These are phyloP conservation scores for Blumeria hordei DNA, from an alignment of 2,329 filamentous ascomycete genomes.

Conservation along the genomic window DNA sequence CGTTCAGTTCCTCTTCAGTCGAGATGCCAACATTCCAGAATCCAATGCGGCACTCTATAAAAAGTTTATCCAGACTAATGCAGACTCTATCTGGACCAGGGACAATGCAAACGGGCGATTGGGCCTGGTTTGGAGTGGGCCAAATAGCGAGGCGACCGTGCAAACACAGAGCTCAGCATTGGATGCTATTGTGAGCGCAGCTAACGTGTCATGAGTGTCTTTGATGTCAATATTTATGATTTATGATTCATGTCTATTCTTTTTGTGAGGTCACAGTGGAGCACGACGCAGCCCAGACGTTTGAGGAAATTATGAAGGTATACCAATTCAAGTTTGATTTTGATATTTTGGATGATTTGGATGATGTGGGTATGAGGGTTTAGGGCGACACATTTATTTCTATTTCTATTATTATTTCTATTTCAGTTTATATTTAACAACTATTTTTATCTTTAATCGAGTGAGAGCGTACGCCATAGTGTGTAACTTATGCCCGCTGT, in stretches of 20 bases:
- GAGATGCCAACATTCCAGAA: conserved; percentile 11
- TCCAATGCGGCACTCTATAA: conserved; percentile 25
- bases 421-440: no score
- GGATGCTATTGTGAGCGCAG: no score
- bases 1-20: conserved; percentile 28
- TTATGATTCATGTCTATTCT: conserved; percentile 4
- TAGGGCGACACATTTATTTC: background rate
- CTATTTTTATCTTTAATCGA: no score
- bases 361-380: background rate
- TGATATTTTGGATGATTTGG: background rate
- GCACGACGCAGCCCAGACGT: background rate
- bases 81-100: conserved; percentile 38
- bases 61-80: conserved; percentile 33
- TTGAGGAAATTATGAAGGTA: no score
- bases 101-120: conserved; percentile 28
- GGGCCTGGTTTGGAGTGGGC: conserved; percentile 41
- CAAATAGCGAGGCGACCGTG: conserved; percentile 27
- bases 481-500: no score
- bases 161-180: conserved; percentile 24
- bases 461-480: no score
- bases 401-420: no score
- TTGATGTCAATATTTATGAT: conserved; percentile 37
- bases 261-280: background rate
- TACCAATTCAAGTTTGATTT: no score
- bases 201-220: conserved; percentile 37